Evolutionary conservation across 257 asterid species (phyloP).

Genomic region (Echites panduratus): DNA sequence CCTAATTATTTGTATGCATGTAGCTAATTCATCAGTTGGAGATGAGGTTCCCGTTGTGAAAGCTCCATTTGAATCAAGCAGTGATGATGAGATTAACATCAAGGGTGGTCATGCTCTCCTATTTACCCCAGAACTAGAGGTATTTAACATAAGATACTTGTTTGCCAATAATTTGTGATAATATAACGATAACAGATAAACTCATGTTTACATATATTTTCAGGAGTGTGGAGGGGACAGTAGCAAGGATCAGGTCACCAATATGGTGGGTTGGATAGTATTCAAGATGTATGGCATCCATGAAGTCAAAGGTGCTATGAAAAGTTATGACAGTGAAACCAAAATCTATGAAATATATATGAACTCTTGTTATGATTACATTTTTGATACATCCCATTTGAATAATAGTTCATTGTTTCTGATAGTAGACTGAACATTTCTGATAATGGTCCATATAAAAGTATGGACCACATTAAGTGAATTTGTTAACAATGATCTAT

Average conservation of each 20-base stretch:
- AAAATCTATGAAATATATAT: no score
- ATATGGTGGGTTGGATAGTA: not conserved
- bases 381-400: no score
- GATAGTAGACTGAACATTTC: no score
- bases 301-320: no score
- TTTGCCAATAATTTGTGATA: not conserved
- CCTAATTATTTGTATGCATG: not conserved
- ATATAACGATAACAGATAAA: not conserved
- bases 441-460: no score
- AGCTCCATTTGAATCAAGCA: not conserved
- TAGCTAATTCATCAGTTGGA: not conserved
- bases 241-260: not conserved
- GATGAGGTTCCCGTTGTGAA: not conserved
- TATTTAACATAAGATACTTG: not conserved
- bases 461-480: no score
- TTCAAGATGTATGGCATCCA: no score
- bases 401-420: not conserved
- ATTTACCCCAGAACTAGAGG: not conserved
- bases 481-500: not conserved
- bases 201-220: not conserved
- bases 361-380: no score
- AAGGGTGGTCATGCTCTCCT: not conserved
- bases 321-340: no score
- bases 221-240: slow-evolving; percentile 3
- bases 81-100: not conserved